Evolutionary conservation across 2,329 filamentous ascomycete genomes (phyloP).

Genomic region (Trichoderma citrinoviride): DNA sequence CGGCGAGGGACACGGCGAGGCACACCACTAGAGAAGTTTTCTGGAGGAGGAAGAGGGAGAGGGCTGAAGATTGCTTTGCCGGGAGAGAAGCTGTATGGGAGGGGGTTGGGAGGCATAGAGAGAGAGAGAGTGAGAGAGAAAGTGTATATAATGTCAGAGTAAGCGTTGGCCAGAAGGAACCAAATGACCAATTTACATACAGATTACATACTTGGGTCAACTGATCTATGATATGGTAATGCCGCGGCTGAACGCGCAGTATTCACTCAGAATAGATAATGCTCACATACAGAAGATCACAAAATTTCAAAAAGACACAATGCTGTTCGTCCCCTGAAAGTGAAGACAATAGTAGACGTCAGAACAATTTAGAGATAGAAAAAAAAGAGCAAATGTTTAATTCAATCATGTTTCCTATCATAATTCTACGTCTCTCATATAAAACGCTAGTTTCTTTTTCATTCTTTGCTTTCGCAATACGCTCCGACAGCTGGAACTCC

Average conservation of each 20-base stretch:
- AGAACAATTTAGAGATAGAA: background rate
- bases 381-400: background rate
- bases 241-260: no score
- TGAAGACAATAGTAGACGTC: background rate
- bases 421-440: constrained; percentile 21
- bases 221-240: background rate
- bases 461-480: constrained; percentile 17
- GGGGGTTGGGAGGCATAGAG: background rate
- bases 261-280: no score
- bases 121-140: background rate
- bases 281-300: no score
- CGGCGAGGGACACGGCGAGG: constrained; percentile 49
- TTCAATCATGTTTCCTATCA: constrained; percentile 20
- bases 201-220: background rate
- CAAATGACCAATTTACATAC: background rate
- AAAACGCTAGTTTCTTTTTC: constrained; percentile 11
- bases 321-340: background rate
- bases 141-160: constrained; percentile 15
- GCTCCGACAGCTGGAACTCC: constrained; percentile 8
- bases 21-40: constrained; percentile 53
- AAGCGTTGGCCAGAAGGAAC: constrained; percentile 9
- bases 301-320: background rate
- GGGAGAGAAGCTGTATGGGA: constrained; percentile 21
- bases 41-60: constrained; percentile 1
- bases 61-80: background rate